These are phyloP conservation scores for Cryptococcus wingfieldii DNA, from an alignment of 1,284 basidiomycete genomes.

Conservation along the genomic window DNA sequence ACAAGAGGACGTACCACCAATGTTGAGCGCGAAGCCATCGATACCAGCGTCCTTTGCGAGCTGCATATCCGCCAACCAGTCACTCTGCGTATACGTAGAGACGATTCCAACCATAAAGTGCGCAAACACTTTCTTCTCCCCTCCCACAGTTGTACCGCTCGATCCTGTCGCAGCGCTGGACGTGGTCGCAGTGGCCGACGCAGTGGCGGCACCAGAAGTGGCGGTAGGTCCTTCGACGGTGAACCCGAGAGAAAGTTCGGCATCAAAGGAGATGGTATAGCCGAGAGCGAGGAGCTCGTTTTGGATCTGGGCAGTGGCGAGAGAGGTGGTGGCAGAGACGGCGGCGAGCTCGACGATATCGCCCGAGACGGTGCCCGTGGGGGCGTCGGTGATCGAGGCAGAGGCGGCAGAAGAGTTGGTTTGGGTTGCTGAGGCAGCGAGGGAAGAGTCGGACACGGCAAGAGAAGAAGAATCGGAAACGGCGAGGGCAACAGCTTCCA, in stretches of 20 bases:
- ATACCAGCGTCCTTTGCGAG: slow-evolving; percentile 41
- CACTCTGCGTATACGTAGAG: slow-evolving; percentile 25
- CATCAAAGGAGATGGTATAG: neutral
- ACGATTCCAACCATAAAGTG: slow-evolving; percentile 47
- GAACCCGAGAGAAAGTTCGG: neutral
- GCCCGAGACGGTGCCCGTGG: too few species aligned
- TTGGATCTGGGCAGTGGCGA: neutral
- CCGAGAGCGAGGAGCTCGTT: neutral
- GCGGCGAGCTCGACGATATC: neutral
- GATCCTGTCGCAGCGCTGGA: neutral
- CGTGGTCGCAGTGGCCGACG: neutral
- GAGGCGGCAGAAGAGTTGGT: neutral
- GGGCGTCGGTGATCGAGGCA: neutral
- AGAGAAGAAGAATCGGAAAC: neutral
- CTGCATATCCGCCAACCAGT: slow-evolving; percentile 41
- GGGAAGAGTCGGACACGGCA: neutral
- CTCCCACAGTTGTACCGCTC: neutral
- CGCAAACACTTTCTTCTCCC: slow-evolving; percentile 40
- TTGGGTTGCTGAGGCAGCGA: neutral
- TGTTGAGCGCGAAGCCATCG: slow-evolving; percentile 47
- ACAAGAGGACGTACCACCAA: slow-evolving; percentile 19
- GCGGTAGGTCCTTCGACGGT: neutral
- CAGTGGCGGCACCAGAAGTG: neutral
- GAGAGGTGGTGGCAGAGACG: neutral
- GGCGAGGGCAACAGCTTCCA: slow-evolving; percentile 8